phyloP scores from a whole-genome alignment of 2,329 filamentous ascomycete genomes.

The Didymella exigua region DNA sequence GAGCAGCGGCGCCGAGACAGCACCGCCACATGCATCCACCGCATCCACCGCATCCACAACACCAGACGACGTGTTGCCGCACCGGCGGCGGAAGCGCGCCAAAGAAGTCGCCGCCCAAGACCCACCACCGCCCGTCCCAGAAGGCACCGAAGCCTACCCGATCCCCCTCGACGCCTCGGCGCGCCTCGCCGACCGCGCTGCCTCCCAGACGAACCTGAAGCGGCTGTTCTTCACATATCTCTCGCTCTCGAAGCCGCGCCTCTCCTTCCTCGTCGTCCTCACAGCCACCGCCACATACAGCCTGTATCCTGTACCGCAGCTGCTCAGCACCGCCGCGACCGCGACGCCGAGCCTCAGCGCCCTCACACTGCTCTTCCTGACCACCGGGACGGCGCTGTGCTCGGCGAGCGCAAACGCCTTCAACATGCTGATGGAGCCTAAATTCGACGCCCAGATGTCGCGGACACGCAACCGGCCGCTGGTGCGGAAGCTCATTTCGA shows the following conservation, averaged over 20 bases:
- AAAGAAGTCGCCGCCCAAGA: slow-evolving; percentile 31
- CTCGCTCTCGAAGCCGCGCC: slow-evolving; percentile 91
- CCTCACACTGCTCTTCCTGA: slow-evolving; percentile 89
- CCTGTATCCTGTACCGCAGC: slow-evolving; percentile 87
- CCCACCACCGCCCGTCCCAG: slow-evolving; percentile 8
- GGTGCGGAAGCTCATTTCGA: slow-evolving; percentile 78
- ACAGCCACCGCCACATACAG: slow-evolving; percentile 91
- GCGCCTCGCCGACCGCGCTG: slow-evolving; percentile 60
- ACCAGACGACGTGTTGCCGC: slow-evolving; percentile 40
- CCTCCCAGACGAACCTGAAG: slow-evolving; percentile 62
- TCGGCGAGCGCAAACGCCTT: slow-evolving; percentile 91
- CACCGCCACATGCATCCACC: slow-evolving; percentile 5
- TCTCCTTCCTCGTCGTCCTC: slow-evolving; percentile 88
- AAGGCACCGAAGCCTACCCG: slow-evolving; percentile 34
- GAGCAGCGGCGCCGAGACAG: slow-evolving; percentile 11
- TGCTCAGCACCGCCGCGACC: slow-evolving; percentile 73
- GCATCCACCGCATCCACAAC: slow-evolving; percentile 6
- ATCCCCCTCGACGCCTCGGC: slow-evolving; percentile 65
- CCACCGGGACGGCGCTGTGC: slow-evolving; percentile 84
- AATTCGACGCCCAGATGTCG: slow-evolving; percentile 89
- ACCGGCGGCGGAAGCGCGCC: slow-evolving; percentile 42
- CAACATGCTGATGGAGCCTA: slow-evolving; percentile 95
- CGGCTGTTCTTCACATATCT: slow-evolving; percentile 81
- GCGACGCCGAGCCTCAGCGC: slow-evolving; percentile 80
- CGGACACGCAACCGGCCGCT: slow-evolving; percentile 91